Evolutionary conservation across 306 rosid species (phyloP).

Genomic region (Cucurbita ficifolia): DNA sequence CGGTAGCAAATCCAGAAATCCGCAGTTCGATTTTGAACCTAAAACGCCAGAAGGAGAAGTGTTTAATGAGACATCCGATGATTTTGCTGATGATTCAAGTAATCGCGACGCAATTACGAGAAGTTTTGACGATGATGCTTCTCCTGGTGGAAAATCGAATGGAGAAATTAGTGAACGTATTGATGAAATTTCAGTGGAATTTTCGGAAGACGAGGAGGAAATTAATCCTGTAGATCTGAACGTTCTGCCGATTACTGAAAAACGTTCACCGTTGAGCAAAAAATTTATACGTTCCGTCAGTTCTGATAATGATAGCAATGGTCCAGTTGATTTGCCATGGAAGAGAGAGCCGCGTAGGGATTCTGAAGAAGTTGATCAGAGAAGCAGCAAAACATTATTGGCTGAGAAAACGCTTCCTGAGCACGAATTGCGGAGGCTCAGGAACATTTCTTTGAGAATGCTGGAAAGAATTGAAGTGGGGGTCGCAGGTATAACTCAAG

Average conservation of each 20-base stretch:
- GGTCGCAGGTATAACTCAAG: conserved; percentile 57
- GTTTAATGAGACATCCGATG: conserved; percentile 2
- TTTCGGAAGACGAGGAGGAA: conserved; percentile 6
- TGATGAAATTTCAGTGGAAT: conserved; percentile 9
- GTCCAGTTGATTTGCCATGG: conserved; percentile 12
- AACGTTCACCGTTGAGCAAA: neutral
- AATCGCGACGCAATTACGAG: neutral
- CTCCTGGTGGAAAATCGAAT: neutral
- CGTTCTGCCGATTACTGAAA: conserved; percentile 1
- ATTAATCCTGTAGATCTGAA: neutral
- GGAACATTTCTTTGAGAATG: conserved; percentile 68
- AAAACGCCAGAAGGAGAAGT: neutral
- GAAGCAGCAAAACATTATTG: conserved; percentile 33
- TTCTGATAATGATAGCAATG: conserved; percentile 1
- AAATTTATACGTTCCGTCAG: neutral
- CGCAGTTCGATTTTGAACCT: conserved; percentile 13
- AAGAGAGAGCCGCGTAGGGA: conserved; percentile 13
- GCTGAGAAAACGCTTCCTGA: conserved; percentile 59
- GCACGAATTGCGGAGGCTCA: conserved; percentile 70
- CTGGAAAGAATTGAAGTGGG: conserved; percentile 65
- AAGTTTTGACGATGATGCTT: neutral
- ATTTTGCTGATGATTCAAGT: neutral
- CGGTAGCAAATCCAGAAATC: conserved; percentile 14
- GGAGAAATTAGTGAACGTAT: neutral
- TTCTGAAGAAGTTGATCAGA: conserved; percentile 17